These are phyloP conservation scores for Haplosporangium gracile DNA, from an alignment of 192 early-diverging fungal species.

Conservation along the genomic window DNA sequence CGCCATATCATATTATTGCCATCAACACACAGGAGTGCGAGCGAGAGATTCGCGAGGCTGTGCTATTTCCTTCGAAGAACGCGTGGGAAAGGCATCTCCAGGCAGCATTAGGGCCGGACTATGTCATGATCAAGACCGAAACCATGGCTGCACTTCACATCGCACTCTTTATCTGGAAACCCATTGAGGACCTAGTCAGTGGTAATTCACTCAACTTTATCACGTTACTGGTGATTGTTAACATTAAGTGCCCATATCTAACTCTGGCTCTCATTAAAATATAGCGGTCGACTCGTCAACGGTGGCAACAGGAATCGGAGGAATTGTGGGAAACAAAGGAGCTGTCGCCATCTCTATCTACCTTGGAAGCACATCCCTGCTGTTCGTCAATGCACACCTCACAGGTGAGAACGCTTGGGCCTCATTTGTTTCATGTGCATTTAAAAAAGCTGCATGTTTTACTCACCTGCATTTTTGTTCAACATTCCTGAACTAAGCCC, in stretches of 20 bases:
- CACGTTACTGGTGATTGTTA: too few species aligned
- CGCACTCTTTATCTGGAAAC: slow-evolving; percentile 63
- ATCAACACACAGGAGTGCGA: slow-evolving; percentile 72
- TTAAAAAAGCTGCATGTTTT: background rate
- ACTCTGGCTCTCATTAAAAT: background rate
- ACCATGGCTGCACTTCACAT: slow-evolving; percentile 67
- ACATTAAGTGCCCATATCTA: background rate
- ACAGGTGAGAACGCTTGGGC: slow-evolving; percentile 39
- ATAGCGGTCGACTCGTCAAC: slow-evolving; percentile 54
- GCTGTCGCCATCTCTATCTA: slow-evolving; percentile 64
- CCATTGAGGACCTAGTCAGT: slow-evolving; percentile 53
- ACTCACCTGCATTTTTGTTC: background rate
- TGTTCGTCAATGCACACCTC: slow-evolving; percentile 67
- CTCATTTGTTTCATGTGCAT: background rate
- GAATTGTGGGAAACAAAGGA: slow-evolving; percentile 64
- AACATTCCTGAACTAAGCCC: slow-evolving; percentile 36
- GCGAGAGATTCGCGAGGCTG: slow-evolving; percentile 63
- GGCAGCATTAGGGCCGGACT: slow-evolving; percentile 53
- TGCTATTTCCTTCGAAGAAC: slow-evolving; percentile 65
- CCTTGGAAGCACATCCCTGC: slow-evolving; percentile 59
- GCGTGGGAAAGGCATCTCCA: slow-evolving; percentile 60
- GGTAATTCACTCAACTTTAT: slow-evolving; percentile 1
- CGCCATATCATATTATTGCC: slow-evolving; percentile 65
- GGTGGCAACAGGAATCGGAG: slow-evolving; percentile 56
- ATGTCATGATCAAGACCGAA: slow-evolving; percentile 62